phyloP scores from a whole-genome alignment of 2,329 filamentous ascomycete genomes.

The Colletotrichum ledebouriae region DNA sequence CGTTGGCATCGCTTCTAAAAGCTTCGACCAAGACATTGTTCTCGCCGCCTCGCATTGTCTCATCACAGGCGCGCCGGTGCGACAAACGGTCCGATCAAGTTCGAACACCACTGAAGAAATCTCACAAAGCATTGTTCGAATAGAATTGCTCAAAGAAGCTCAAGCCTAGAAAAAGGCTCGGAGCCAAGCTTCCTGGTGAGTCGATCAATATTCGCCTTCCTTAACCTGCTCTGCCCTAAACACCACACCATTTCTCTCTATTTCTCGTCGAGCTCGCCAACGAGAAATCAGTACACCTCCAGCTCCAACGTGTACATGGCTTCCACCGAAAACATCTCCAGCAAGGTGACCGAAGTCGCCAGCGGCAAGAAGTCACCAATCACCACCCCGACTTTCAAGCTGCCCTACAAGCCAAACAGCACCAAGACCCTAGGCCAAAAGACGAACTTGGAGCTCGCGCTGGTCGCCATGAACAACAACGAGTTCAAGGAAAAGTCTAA shows the following conservation, averaged over 20 bases:
- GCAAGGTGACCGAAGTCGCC: no score
- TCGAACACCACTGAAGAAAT: neutral
- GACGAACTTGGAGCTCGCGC: neutral
- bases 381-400: neutral
- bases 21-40: neutral
- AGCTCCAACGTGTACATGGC: neutral
- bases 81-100: neutral
- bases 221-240: neutral
- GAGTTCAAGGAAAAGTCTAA: neutral
- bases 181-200: neutral
- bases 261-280: neutral
- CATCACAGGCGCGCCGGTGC: neutral
- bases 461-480: neutral
- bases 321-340: neutral
- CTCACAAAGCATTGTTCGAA: conserved; percentile 24
- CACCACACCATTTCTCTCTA: accelerated
- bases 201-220: neutral
- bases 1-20: neutral
- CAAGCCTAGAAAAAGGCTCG: neutral
- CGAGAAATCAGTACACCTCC: neutral
- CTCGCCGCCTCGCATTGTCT: neutral
- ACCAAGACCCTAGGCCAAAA: neutral
- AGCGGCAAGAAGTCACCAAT: neutral
- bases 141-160: neutral
- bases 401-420: neutral